Percentiles rank a stretch among this genome's conserved stretches.
Conservation (phyloP, 768 basidiomycete genomes). For the Panaeolus papilionaceus region DNA sequence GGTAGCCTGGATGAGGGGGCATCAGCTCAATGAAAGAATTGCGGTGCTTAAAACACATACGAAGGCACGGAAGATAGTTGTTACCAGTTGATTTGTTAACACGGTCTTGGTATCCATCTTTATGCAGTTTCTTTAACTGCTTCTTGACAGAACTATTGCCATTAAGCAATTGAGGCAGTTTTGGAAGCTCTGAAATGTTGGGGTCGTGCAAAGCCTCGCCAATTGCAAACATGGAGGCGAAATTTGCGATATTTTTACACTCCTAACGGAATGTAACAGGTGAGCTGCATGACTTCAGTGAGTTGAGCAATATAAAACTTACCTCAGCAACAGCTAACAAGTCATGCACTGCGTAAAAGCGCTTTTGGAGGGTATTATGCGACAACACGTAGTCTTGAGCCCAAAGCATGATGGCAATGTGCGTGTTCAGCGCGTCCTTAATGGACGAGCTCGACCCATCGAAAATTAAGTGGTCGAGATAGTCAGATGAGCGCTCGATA, state of each 20-base stretch:
- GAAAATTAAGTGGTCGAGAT: not conserved
- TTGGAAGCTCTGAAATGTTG: not conserved
- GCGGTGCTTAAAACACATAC: not conserved
- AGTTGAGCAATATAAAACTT: not conserved
- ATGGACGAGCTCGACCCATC: not conserved
- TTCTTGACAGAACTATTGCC: not conserved
- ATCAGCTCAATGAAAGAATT: not conserved
- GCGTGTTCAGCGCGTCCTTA: not conserved
- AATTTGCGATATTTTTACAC: not conserved
- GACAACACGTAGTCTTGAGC: not conserved
- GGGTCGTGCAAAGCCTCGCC: not conserved
- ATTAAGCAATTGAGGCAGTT: not conserved
- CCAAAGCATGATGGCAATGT: conserved; percentile 2
- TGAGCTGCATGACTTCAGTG: not conserved
- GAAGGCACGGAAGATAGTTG: not conserved
- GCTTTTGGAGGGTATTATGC: not conserved
- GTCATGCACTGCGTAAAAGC: not conserved
- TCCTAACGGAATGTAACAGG: not conserved
- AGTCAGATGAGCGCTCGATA: not conserved
- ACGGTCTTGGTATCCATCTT: not conserved
- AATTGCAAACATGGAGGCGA: conserved; percentile 2
- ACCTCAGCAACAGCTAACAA: not conserved
- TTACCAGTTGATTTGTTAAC: not conserved
- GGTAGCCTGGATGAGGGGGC: not conserved
- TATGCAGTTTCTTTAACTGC: not conserved